These are phyloP conservation scores for Acanthamoeba healyi DNA, from an alignment of 208 protist species.

Conservation along the genomic window DNA sequence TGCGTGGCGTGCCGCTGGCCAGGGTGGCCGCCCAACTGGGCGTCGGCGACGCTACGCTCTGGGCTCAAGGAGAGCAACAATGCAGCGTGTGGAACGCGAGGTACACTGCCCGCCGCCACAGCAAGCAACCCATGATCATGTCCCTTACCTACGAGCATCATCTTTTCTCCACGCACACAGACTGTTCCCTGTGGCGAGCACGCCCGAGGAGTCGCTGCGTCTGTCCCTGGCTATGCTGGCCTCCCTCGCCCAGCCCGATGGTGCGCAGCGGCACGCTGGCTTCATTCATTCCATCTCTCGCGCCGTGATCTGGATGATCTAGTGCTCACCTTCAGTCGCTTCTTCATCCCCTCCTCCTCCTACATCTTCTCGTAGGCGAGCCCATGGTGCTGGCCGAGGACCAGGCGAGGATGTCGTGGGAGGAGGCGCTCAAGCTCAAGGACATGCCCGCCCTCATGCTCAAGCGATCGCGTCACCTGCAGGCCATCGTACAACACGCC, in stretches of 20 bases:
- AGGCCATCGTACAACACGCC: background rate
- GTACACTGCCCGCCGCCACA: too few species aligned
- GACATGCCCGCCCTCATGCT: conserved; percentile 35
- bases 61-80: background rate
- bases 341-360: too few species aligned
- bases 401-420: conserved; percentile 34
- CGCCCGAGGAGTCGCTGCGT: conserved; percentile 42
- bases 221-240: background rate
- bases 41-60: background rate
- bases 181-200: conserved; percentile 1
- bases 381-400: background rate
- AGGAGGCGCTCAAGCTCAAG: conserved; percentile 38
- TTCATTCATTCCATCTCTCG: background rate
- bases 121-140: too few species aligned
- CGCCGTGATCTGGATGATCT: too few species aligned
- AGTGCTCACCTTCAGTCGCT: too few species aligned
- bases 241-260: background rate
- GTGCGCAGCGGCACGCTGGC: background rate
- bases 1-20: background rate
- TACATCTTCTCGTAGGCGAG: too few species aligned
- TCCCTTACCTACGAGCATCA: background rate
- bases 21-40: background rate
- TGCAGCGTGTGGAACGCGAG: conserved; percentile 49
- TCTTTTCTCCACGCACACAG: background rate
- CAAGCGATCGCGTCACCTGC: conserved; percentile 20